Evolutionary conservation across 495 filamentous ascomycete genomes (phyloP).

Genomic region (Daldinia caldariorum): DNA sequence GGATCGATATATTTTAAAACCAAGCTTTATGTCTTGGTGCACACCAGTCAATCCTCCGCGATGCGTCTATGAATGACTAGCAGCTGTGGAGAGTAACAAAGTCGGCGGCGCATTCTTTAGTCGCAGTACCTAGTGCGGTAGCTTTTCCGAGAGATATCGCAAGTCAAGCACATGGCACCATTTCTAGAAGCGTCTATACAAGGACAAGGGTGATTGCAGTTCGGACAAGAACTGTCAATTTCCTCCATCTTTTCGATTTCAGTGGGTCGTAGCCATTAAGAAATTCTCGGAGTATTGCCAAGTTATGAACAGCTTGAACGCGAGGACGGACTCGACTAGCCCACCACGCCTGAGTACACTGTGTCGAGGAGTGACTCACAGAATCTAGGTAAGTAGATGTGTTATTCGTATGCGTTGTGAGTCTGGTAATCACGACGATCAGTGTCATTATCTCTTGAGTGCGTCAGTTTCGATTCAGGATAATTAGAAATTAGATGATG

Average conservation of each 20-base stretch:
- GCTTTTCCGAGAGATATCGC: neutral
- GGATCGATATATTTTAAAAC: neutral
- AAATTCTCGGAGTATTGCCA: neutral
- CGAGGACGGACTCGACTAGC: neutral
- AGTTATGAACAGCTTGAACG: neutral
- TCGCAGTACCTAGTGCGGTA: neutral
- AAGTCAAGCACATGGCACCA: neutral
- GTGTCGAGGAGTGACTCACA: neutral
- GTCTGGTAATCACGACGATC: neutral
- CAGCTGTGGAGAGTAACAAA: neutral
- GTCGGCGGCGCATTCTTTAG: neutral
- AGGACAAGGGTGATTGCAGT: neutral
- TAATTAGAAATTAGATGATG: neutral
- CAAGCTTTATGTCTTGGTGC: neutral
- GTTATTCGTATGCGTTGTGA: neutral
- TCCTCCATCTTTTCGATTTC: neutral
- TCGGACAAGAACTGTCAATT: neutral
- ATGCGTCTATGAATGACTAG: neutral
- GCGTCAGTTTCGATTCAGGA: neutral
- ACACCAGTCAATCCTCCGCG: neutral
- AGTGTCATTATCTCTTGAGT: neutral
- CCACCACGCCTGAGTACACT: neutral
- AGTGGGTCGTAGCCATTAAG: neutral
- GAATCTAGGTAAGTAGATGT: neutral
- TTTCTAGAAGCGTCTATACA: neutral